Evolutionary conservation across 805 yeast species (phyloP).

Genomic region (Spathaspora passalidarum): DNA sequence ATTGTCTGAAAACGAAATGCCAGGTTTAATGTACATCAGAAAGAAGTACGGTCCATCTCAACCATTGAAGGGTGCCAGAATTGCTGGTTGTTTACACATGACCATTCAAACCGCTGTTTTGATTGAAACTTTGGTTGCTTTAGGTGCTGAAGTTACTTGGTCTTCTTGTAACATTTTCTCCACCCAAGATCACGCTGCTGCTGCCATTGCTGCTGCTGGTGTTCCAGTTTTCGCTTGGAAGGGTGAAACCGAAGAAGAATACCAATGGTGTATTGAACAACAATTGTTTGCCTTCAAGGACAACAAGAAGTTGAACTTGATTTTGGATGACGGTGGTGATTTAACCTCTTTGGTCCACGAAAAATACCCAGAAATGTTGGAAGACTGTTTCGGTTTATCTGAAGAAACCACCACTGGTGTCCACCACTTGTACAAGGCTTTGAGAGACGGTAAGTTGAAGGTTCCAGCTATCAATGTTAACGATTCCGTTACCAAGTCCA

Average conservation of each 20-base stretch:
- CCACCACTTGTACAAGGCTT: conserved; percentile 96
- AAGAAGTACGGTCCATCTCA: conserved; percentile 84
- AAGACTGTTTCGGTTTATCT: conserved; percentile 91
- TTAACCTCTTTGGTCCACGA: conserved; percentile 95
- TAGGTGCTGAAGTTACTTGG: conserved; percentile 99
- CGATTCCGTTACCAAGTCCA: conserved; percentile 98
- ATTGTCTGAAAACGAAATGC: conserved; percentile 98
- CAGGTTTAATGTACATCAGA: conserved; percentile 98
- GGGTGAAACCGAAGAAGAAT: conserved; percentile 99
- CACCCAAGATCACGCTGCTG: conserved; percentile 99
- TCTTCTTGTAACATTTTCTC: conserved; percentile 98
- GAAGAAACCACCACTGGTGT: conserved; percentile 99
- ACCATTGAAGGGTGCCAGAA: conserved; percentile 97
- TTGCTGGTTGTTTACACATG: conserved; percentile 99
- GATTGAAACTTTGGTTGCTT: conserved; percentile 93
- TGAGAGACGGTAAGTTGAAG: conserved; percentile 82
- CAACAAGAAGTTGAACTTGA: conserved; percentile 90
- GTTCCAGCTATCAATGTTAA: conserved; percentile 99
- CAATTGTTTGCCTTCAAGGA: conserved; percentile 98
- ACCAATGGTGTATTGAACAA: conserved; percentile 98
- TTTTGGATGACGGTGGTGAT: conserved; percentile 99
- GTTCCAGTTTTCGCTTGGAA: conserved; percentile 99
- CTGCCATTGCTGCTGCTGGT: conserved; percentile 99
- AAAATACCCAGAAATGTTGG: conserved; percentile 96
- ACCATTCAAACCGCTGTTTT: conserved; percentile 98